Percentiles rank a stretch among this genome's conserved stretches.
These are phyloP conservation scores for Apiospora arundinis DNA, from an alignment of 2,329 filamentous ascomycete genomes.

Conservation along the genomic window DNA sequence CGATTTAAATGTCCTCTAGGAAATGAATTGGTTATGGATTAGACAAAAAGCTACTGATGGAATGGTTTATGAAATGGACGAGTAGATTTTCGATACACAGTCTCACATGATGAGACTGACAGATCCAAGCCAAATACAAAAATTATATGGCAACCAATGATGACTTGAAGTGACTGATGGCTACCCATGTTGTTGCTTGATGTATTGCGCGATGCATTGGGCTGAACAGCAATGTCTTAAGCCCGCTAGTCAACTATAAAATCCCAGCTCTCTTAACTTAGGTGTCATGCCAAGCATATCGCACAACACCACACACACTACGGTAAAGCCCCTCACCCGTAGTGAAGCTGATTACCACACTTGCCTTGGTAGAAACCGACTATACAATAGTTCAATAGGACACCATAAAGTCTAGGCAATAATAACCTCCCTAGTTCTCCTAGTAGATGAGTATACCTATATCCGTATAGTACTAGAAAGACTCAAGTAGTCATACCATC, in stretches of 20 bases:
- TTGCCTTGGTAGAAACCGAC: no score
- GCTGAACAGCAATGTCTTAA: background rate
- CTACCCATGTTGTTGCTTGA: background rate
- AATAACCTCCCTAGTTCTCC: no score
- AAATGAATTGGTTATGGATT: background rate
- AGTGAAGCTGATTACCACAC: background rate
- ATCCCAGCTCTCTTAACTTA: background rate
- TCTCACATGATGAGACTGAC: background rate
- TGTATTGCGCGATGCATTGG: no score
- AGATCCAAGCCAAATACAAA: background rate
- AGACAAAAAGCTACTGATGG: background rate
- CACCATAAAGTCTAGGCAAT: no score
- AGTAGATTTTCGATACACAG: background rate
- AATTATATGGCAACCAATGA: background rate
- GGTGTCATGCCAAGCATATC: background rate
- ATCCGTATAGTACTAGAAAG: no score
- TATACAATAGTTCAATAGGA: no score
- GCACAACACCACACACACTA: background rate
- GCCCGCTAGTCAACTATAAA: background rate
- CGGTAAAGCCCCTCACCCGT: background rate
- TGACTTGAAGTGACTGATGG: background rate
- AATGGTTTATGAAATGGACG: background rate
- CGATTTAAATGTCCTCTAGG: slow-evolving; percentile 30
- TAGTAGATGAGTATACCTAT: no score
- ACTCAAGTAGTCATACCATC: no score